Evolutionary conservation across 2,329 filamentous ascomycete species (phyloP).

Genomic region (Talaromyces funiculosus): DNA sequence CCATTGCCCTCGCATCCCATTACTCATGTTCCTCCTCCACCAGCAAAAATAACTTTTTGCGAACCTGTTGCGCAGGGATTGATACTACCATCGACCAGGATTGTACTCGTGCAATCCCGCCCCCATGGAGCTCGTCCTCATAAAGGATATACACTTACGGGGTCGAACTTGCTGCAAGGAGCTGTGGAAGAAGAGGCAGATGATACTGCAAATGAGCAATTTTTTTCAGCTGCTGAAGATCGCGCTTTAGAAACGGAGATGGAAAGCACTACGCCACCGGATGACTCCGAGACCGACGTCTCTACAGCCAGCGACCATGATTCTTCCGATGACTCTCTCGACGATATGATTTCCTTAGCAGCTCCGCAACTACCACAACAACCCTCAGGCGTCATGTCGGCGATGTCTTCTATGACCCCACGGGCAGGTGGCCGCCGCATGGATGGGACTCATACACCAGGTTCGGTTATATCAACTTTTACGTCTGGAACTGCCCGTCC

Average conservation of each 20-base stretch:
- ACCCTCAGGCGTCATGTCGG: slow-evolving; percentile 71
- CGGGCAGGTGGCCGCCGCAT: slow-evolving; percentile 64
- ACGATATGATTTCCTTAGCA: slow-evolving; percentile 87
- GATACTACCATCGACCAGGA: slow-evolving; percentile 69
- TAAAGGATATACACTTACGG: slow-evolving; percentile 9
- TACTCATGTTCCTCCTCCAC: slow-evolving; percentile 75
- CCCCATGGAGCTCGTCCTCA: slow-evolving; percentile 37
- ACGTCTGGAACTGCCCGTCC: slow-evolving; percentile 76
- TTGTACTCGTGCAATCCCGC: slow-evolving; percentile 63
- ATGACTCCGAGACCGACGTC: slow-evolving; percentile 56
- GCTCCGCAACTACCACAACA: slow-evolving; percentile 73
- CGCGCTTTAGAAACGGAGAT: slow-evolving; percentile 48
- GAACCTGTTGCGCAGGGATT: slow-evolving; percentile 90
- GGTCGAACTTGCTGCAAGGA: slow-evolving; percentile 41
- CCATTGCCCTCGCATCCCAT: slow-evolving; percentile 73
- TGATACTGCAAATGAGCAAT: slow-evolving; percentile 82
- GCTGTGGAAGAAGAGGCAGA: slow-evolving; percentile 60
- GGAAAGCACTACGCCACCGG: slow-evolving; percentile 50
- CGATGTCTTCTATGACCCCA: slow-evolving; percentile 74
- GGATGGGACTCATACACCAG: slow-evolving; percentile 74
- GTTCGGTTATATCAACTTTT: slow-evolving; percentile 83
- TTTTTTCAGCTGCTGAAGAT: slow-evolving; percentile 88
- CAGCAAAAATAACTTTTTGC: slow-evolving; percentile 84
- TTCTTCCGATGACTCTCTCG: slow-evolving; percentile 82
- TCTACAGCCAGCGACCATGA: slow-evolving; percentile 57